Evolutionary conservation across 106 monocot genomes (phyloP), one percentile per base, ranked within the genome.

Genomic region (Amphibolis antarctica): DNA sequence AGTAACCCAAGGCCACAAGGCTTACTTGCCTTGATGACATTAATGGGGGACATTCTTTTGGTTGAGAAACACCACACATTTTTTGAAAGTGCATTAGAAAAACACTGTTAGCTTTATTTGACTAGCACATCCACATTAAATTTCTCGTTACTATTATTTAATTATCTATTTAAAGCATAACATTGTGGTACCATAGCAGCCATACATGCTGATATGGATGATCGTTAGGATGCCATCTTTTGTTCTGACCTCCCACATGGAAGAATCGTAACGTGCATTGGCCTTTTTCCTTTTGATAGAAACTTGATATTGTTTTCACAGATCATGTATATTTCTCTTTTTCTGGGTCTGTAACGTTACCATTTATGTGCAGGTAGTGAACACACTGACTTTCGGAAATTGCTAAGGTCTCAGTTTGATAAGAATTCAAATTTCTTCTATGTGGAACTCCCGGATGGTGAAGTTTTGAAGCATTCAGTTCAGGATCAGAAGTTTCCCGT

Each of bases 361-460:
- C 36, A n/a, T 42, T 56, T 27, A 17, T 66, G 0, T 72, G 53
- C 84, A 84, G 84, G 69, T 49, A 68, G 48, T 57, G 70, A 70
- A 22, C 18, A n/a, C 44, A 55, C 7, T 65, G 44, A 76, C 46
- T 71, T 28, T 43, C 81, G 82, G 60, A 71, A 72, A 50, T 42
- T 64, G 27, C 51, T 90, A 56, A 86, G 78, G 69, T 77, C 86
- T 42, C 53, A 80, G 66, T 84, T 82, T 42, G 76, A 86, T 67
- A 72, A 86, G 22, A 78, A 62, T 51, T 78, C 82, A 28, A 83
- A 66, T 59, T 63, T 86, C 19, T 96, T 96, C 64, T 96, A 96
- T 49, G 86, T 83, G 13, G 84, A 96, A 73, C 79, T 96, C 24
- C 90, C 96, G 20, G 82, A 84, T 42, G 86, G 90, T 13, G 70